Evolutionary conservation across 345 rosid genomes (phyloP).

Genomic region (Kernera saxatilis): DNA sequence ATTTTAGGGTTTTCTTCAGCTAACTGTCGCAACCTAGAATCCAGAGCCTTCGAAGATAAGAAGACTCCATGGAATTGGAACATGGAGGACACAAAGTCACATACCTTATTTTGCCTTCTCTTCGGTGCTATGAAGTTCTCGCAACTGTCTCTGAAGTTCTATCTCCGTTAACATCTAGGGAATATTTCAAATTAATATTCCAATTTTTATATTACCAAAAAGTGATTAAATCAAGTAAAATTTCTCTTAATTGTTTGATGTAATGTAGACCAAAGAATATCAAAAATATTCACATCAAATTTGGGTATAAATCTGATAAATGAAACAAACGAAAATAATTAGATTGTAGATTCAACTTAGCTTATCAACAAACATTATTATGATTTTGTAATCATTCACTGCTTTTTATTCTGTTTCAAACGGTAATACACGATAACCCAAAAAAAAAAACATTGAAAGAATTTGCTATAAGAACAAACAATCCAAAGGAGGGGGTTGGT

Average conservation of each 20-base stretch:
- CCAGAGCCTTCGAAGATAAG: neutral
- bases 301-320: neutral
- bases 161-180: neutral
- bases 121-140: conserved; percentile 6
- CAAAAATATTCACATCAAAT: neutral
- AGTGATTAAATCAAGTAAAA: neutral
- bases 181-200: neutral
- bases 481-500: conserved; percentile 18
- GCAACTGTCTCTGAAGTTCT: neutral
- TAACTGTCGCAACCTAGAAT: neutral
- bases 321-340: neutral
- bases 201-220: neutral
- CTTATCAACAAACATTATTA: neutral
- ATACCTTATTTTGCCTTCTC: conserved; percentile 12
- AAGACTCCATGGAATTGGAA: conserved; percentile 8
- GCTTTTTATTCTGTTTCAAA: neutral
- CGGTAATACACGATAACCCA: neutral
- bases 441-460: neutral
- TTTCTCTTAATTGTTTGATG: neutral
- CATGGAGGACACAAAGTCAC: neutral
- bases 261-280: neutral
- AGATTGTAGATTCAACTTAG: neutral
- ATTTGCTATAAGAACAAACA: conserved; percentile 24
- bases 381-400: neutral
- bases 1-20: conserved; percentile 3